These are phyloP conservation scores for Candida suzukii DNA, from an alignment of 805 yeast genomes.

Conservation along the genomic window DNA sequence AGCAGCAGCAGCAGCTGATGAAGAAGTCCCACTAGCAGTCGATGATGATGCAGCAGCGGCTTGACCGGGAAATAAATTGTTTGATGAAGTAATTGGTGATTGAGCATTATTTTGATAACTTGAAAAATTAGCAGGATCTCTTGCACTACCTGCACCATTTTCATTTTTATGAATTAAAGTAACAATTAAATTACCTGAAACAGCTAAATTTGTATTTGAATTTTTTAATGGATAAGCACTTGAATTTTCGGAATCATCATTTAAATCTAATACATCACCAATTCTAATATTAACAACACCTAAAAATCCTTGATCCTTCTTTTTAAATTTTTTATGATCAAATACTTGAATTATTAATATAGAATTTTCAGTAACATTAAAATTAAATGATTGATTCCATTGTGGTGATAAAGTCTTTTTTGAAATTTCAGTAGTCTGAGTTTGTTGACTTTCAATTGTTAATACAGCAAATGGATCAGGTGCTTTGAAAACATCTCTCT, in stretches of 20 bases:
- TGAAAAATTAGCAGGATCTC: constrained; percentile 14
- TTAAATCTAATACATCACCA: constrained; percentile 78
- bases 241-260: constrained; percentile 61
- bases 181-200: constrained; percentile 86
- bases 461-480: constrained; percentile 98
- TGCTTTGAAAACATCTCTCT: constrained; percentile 89
- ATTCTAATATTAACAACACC: constrained; percentile 92
- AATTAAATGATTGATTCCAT: constrained; percentile 91
- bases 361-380: constrained; percentile 70
- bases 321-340: constrained; percentile 95
- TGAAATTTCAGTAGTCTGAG: constrained; percentile 89
- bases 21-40: constrained; percentile 17
- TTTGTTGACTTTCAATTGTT: constrained; percentile 96
- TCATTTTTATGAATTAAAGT: constrained; percentile 48
- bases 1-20: constrained; percentile 9
- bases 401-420: constrained; percentile 93
- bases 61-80: constrained; percentile 19
- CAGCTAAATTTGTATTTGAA: constrained; percentile 86
- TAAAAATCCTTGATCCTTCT: constrained; percentile 96
- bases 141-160: constrained; percentile 12
- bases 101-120: constrained; percentile 1
- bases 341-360: constrained; percentile 89
- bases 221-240: constrained; percentile 87
- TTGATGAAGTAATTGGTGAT: constrained; percentile 4
- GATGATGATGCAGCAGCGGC: constrained; percentile 18